phyloP scores from a whole-genome alignment of 805 yeast species.

The Metahyphopichia silvanorum region DNA sequence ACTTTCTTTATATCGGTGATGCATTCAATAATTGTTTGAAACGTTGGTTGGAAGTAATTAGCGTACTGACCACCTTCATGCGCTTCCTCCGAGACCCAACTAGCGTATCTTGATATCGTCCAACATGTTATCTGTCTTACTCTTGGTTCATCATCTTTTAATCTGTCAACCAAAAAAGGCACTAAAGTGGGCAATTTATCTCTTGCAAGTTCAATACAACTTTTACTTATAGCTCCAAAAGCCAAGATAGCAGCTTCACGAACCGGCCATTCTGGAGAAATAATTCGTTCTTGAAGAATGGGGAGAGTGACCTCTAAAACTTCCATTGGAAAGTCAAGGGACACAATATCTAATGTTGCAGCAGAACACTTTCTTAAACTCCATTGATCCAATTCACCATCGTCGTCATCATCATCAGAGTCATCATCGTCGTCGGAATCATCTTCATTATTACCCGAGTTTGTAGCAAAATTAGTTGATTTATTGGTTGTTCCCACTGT shows the following conservation, averaged over 20 bases:
- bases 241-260: slow-evolving; percentile 94
- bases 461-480: slow-evolving; percentile 6
- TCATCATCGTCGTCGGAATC: slow-evolving; percentile 55
- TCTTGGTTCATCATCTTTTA: slow-evolving; percentile 72
- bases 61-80: slow-evolving; percentile 59
- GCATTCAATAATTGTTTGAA: slow-evolving; percentile 71
- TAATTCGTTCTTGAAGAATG: slow-evolving; percentile 64
- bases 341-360: slow-evolving; percentile 81
- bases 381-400: slow-evolving; percentile 75
- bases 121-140: slow-evolving; percentile 94
- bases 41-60: slow-evolving; percentile 69
- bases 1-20: slow-evolving; percentile 80
- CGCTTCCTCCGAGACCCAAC: slow-evolving; percentile 78
- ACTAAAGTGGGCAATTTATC: slow-evolving; percentile 75
- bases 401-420: slow-evolving; percentile 72
- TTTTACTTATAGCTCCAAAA: slow-evolving; percentile 91
- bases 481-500: slow-evolving; percentile 15
- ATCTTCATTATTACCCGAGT: slow-evolving; percentile 19
- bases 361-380: slow-evolving; percentile 91
- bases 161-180: slow-evolving; percentile 79
- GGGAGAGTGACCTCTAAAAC: slow-evolving; percentile 73
- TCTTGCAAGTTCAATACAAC: slow-evolving; percentile 70
- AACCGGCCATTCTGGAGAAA: slow-evolving; percentile 76
- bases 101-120: slow-evolving; percentile 84
- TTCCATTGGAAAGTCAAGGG: slow-evolving; percentile 62